Base-by-base conservation (phyloP, 2,329 filamentous ascomycete genomes). In the Xylariaceae sp. region DNA sequence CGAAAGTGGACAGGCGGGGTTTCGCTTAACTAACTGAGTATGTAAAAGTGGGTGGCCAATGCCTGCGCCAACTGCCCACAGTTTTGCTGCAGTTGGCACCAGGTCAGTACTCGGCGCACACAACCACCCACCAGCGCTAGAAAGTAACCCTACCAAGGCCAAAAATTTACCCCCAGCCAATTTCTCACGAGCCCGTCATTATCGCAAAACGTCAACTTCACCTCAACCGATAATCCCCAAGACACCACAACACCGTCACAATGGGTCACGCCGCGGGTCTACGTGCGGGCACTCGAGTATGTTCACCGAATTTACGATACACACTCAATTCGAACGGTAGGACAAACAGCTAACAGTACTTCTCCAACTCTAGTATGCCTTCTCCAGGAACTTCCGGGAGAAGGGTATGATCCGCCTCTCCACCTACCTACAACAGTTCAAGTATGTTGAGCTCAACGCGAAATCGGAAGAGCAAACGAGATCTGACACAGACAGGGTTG, bases 361-460 rank as follows among this genome's bases (percentile, higher is more conserved):
- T n/a, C n/a, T n/a, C n/a, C n/a, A n/a, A n/a, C n/a, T n/a, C n/a
- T n/a, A n/a, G n/a, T 91, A 92, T 87, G 88, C 91, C 81, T 99
- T 97, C 87, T 90, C 88, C 76, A 86, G 93, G 73, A 83, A 87
- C 75, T 97, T 96, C 85, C 92, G 94, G 81, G 82, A 96, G 83
- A 91, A 92, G 84, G 94, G 94, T 77, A 87, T 87, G 83, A 97
- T 99, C 81, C 81, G 84, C 72, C 83, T 97, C 74, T 92, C 88
- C 70, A 97, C 93, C 75, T 99, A 97, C 85, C 83, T 99, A 73
- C 87, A 87, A 78, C 85, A 90, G 75, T 97, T 95, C 89, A 91
- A 88, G 87, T 91, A 81, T 70, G 83, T 53, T 47, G 48, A 40
- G 50, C 55, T 36, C 30, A 21, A 33, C 36, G n/a, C 16, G 42